Evolutionary conservation across 371 early-diverging fungal genomes (phyloP).

Genomic region (Rhizomucor pusillus): DNA sequence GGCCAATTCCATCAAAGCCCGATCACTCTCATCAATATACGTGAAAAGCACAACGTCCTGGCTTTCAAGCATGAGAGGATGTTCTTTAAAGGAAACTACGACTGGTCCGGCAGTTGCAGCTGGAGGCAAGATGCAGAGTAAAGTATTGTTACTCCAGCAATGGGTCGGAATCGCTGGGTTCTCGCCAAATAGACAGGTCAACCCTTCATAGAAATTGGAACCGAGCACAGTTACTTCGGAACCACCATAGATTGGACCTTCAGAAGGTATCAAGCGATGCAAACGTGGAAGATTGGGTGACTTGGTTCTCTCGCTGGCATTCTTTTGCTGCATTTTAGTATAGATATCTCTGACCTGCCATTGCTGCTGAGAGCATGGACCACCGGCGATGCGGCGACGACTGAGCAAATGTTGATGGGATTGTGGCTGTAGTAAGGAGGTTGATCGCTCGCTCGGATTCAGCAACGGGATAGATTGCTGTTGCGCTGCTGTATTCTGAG

Average conservation of each 20-base stretch:
- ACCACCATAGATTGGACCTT: conserved; percentile 77
- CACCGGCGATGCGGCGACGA: conserved; percentile 7
- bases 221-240: conserved; percentile 71
- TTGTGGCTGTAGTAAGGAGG: conserved; percentile 3
- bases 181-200: conserved; percentile 71
- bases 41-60: conserved; percentile 54
- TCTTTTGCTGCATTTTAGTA: conserved; percentile 34
- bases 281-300: conserved; percentile 34
- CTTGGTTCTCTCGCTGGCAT: conserved; percentile 19
- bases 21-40: conserved; percentile 70
- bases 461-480: conserved; percentile 6
- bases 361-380: conserved; percentile 18
- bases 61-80: conserved; percentile 41
- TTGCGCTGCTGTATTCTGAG: conserved; percentile 17
- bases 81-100: conserved; percentile 62
- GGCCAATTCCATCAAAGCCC: conserved; percentile 74
- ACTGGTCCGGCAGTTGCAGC: conserved; percentile 66
- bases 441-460: conserved; percentile 2
- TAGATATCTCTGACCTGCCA: conserved; percentile 25
- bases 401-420: neutral
- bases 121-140: conserved; percentile 75
- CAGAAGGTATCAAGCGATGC: conserved; percentile 59
- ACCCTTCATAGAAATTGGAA: conserved; percentile 59
- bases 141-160: conserved; percentile 61
- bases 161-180: conserved; percentile 59